Base-by-base conservation (phyloP, 163 green algal species). In the Prototheca wickerhamii region DNA sequence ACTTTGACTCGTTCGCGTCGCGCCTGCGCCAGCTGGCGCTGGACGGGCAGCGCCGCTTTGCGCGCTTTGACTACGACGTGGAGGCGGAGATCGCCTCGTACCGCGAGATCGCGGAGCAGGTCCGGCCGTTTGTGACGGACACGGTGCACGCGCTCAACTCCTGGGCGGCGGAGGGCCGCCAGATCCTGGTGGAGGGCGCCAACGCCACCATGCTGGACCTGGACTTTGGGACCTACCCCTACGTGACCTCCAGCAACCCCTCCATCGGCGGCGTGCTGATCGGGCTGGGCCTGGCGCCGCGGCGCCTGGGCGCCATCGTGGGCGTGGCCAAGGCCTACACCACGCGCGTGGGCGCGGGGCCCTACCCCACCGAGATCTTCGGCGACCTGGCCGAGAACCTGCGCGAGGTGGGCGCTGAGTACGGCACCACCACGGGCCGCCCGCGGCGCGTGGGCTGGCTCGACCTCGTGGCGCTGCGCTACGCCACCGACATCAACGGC, bases 191-290 rank as follows among this genome's bases (percentile, higher is more conserved):
- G 26, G 93, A 99, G 82, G 94, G 94, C 57, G 94, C 90, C 61
- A 96, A 99, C 70, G 94, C 92, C 5, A 98, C 94, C 29, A 95
- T 99, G 91, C 82, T 99, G n/a, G 94, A 99, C 73, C 61, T 99
- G 4, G 94, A 99, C 78, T 97, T 97, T 64, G 94, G 94, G 40
- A 99, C 94, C 31, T 99, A 99, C 82, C 94, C 94, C 23, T 99
- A 93, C 66, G 90, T 97, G 20, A 97, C 91, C 17, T 96, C 88
- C 30, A 95, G 83, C 61, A 96, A 96, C 80, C 90, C 91, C 42
- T 89, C 81, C 65, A 86, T 89, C 55, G 91, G 94, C 20, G 94
- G 94, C 62, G 89, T 98, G 25, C 86, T 87, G 56, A 81, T 83
- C 17, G 93, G 93, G 34, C 83, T 98, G 34, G 94, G 94, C 57